phyloP scores from a whole-genome alignment of 2,329 filamentous ascomycete genomes.

The Macrophomina phaseolina region DNA sequence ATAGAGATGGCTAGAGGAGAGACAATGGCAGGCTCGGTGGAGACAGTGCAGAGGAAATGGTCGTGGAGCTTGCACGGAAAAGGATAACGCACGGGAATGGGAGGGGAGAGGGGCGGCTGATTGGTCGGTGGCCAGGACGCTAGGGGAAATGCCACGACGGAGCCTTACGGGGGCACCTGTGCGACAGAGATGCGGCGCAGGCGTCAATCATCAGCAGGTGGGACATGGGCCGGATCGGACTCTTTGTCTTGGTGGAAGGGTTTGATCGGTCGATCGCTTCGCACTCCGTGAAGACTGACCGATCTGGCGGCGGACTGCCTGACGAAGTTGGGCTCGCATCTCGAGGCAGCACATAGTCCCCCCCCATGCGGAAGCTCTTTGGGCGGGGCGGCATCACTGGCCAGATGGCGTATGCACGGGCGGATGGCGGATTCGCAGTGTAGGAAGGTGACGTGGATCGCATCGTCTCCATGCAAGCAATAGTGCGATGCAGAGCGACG shows the following conservation, averaged over 20 bases:
- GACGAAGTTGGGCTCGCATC: too few species aligned
- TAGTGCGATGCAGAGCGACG: too few species aligned
- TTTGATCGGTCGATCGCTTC: neutral
- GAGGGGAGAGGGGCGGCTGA: neutral
- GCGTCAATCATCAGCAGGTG: neutral
- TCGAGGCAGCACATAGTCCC: too few species aligned
- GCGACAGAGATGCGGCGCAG: neutral
- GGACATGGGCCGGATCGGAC: neutral
- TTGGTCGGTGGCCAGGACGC: neutral
- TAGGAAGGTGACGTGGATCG: too few species aligned
- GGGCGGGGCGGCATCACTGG: too few species aligned
- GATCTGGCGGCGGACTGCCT: too few species aligned
- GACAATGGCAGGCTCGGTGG: neutral
- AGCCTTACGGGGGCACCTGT: neutral
- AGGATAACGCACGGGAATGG: neutral
- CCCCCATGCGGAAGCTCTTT: too few species aligned
- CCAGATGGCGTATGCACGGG: too few species aligned
- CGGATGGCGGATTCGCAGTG: too few species aligned
- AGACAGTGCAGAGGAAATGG: neutral
- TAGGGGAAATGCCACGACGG: neutral
- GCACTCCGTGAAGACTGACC: too few species aligned
- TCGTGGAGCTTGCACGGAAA: neutral
- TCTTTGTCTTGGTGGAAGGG: neutral
- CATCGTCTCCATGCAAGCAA: too few species aligned
- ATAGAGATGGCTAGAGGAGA: neutral